Base-by-base conservation (phyloP, 164 flowering plant species). In the Pachysandra terminalis region DNA sequence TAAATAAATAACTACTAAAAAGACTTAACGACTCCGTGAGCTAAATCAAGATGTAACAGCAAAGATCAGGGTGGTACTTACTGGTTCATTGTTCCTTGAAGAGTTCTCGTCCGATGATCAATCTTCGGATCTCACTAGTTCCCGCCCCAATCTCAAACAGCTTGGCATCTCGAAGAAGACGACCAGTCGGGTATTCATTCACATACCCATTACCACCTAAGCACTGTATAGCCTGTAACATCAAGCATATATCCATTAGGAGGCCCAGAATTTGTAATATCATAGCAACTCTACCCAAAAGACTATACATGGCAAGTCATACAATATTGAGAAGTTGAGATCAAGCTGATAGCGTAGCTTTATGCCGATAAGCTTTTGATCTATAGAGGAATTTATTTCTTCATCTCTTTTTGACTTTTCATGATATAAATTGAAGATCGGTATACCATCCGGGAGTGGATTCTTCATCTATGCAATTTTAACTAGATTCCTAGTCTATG, bases 101-200 rank as follows among this genome's bases (percentile, higher is more conserved):
- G 64, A 96, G 96, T 61, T 84, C 88, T 0, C 99, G 90, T 9
- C 97, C 99, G 56, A 96, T 93, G 2, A 96, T 87, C 84, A 90
- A 78, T 79, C 99, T 87, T 80, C 99, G 82, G 59, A 96, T 88
- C 80, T 96, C 99, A 68, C 98, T 96, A 10, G 99, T 96, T 23
- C 99, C 99, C 5, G 99, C 99, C 55, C 96, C 99, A 56, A 96
- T 93, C 81, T 96, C 99, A 72, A 85, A 96, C 17, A 93, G 80
- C 73, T 96, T 96, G 56, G 99, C 99, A 79, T 96, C 99, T 65
- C 98, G 87, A 19, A 96, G 95, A 72, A 90, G 86, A 21, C 99
- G 90, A 16, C 99, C 98, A 0, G 99, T 96, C 68, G 88, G 74
- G 69, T 96, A 96, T 77, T 96, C 99, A 56, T 93, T 96, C 59